A percentile compares a stretch with the other conserved stretches of the same genome.
These are phyloP conservation scores for Oxyria digyna DNA, from an alignment of 148 eudicot genomes.

Conservation along the genomic window DNA sequence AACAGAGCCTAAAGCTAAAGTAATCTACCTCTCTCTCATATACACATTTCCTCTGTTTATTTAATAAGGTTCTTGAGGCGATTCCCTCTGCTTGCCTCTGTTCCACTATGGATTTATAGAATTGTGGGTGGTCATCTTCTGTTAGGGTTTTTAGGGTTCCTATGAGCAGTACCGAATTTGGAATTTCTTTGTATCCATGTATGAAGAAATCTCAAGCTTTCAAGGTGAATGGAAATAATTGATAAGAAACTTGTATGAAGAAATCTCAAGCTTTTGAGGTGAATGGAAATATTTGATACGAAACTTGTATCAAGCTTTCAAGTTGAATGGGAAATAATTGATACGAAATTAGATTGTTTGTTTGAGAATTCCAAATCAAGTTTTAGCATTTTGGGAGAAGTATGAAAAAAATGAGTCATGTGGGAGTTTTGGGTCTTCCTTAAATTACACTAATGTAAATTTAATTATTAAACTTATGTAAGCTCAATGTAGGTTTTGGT, in stretches of 20 bases:
- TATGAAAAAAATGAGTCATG: no score
- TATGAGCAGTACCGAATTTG: not conserved
- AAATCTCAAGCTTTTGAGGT: no score
- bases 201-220: no score
- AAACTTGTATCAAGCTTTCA: no score
- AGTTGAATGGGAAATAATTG: no score
- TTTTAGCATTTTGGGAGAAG: not conserved
- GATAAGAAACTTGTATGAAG: no score
- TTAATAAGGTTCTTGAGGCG: not conserved
- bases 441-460: no score
- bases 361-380: not conserved
- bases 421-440: no score
- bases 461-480: no score
- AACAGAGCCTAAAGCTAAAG: slow-evolving; percentile 96
- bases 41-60: not conserved
- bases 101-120: not conserved
- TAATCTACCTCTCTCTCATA: slow-evolving; percentile 9
- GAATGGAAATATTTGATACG: no score
- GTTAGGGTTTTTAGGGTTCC: not conserved
- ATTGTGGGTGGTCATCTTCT: not conserved
- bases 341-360: not conserved
- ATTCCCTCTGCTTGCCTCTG: not conserved
- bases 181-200: not conserved
- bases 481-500: no score
- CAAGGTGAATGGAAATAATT: no score